Base-by-base conservation (phyloP, 1,139 yeast species). In the Geotrichum reessii region DNA sequence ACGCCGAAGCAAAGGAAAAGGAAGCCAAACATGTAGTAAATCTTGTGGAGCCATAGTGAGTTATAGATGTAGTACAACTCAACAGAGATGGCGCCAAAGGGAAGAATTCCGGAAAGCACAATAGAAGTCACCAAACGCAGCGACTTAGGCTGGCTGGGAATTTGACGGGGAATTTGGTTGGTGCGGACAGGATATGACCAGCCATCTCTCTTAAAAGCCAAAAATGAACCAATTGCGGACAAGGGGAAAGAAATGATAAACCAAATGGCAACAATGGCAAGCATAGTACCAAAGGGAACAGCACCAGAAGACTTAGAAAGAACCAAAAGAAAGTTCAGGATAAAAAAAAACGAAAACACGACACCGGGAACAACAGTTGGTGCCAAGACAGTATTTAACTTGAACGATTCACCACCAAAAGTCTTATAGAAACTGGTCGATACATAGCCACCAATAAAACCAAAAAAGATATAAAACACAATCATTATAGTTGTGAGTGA, bases 1-100 rank as follows among this genome's bases (percentile, higher is more conserved):
- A 93, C 78, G 25, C 87, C 65, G 71, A 90, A 85, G 67, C 97
- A 91, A 74, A 92, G 84, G 73, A 93, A 89, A 67, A 93, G 78
- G 78, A 93, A 93, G 24, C 99, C 99, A 78, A 93, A 93, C 98
- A 93, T 93, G 78, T 92, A 93, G 77, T 85, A 93, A 64, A 93
- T 85, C 72, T 90, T 82, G 78, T 89, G 92, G 75, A 89, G 91
- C 99, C 99, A 93, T 65, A 93, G 77, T 33, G 97, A 91, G 59
- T 91, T 82, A 76, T 87, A 84, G 63, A 81, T 79, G 75, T 92
- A 93, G 74, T 90, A 92, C 81, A 95, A 83, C 74, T 93, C 98
- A 58, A 93, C 96, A 12, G 96, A 91, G 68, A 92, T 87, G 21
- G 97, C 87, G 8, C 97, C 96, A 69, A 93, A 93, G 67, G 99